Conservation (phyloP, 1,284 basidiomycete species). For the Irpex lacteus region DNA sequence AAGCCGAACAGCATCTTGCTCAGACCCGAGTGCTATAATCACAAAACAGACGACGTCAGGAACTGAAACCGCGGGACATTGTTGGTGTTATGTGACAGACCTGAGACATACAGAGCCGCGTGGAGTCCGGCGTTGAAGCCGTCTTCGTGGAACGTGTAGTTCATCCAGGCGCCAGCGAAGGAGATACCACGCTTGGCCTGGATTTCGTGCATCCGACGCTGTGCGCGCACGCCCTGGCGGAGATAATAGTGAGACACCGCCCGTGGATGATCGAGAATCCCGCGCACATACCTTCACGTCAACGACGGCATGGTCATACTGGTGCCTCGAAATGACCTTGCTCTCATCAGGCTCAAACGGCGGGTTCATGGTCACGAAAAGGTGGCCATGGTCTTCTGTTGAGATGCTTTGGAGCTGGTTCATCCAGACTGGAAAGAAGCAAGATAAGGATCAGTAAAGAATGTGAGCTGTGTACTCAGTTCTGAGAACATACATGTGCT, state of each 20-base stretch:
- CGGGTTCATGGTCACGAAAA: conserved; percentile 1
- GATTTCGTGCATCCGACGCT: not conserved
- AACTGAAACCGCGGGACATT: not conserved
- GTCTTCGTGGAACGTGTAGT: conserved; percentile 1
- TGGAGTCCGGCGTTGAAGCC: not conserved
- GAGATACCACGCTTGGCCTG: not conserved
- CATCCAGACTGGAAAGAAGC: not conserved
- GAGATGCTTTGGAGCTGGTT: conserved; percentile 1
- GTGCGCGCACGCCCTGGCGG: not conserved
- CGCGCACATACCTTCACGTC: not conserved
- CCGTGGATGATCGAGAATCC: not conserved
- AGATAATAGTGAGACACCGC: not conserved
- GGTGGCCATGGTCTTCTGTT: not conserved
- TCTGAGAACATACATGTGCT: conserved; percentile 1
- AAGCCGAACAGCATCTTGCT: not conserved
- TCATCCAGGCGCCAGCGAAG: conserved; percentile 1
- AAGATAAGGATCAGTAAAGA: not conserved
- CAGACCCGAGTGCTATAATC: not conserved
- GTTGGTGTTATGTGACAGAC: not conserved
- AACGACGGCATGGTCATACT: conserved; percentile 1
- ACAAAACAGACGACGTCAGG: not conserved
- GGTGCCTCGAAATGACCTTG: not conserved
- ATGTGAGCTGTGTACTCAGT: too few species aligned
- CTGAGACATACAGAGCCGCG: not conserved
- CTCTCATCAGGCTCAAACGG: not conserved